Conservation (phyloP, 805 yeast species). For the Candida adriatica region DNA sequence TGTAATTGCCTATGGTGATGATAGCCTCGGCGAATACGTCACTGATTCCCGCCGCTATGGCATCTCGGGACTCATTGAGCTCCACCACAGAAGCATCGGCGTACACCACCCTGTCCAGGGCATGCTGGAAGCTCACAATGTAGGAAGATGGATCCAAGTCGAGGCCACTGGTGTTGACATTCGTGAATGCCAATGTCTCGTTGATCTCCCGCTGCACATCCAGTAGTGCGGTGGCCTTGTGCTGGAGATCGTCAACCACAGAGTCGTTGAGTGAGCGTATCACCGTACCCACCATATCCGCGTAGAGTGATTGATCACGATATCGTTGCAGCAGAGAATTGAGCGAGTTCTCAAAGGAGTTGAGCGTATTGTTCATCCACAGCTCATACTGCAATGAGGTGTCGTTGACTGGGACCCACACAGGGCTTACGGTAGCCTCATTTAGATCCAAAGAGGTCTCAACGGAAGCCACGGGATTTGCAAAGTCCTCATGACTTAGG, state of each 20-base stretch:
- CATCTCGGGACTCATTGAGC: conserved; percentile 1
- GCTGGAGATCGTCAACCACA: conserved; percentile 1
- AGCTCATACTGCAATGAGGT: background rate
- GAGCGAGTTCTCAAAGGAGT: conserved; percentile 1
- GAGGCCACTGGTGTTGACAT: conserved; percentile 3
- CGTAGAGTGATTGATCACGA: background rate
- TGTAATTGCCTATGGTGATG: background rate
- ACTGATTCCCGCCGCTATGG: conserved; percentile 1
- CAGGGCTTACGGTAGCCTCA: conserved; percentile 1
- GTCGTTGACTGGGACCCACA: background rate
- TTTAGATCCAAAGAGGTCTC: background rate
- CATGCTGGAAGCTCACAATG: background rate
- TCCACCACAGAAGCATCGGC: background rate
- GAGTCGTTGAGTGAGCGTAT: conserved; percentile 2
- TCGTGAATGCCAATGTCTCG: conserved; percentile 6
- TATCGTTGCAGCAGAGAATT: conserved; percentile 1
- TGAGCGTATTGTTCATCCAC: background rate
- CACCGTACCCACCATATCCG: background rate
- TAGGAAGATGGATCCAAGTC: background rate
- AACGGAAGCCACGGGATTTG: background rate
- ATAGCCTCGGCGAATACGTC: conserved; percentile 1
- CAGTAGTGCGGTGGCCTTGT: conserved; percentile 1
- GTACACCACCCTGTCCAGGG: background rate
- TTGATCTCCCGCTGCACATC: conserved; percentile 1
- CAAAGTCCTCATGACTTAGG: background rate